Conservation (phyloP, 176 grass and related monocot genomes). For the Zoysia pacifica region DNA sequence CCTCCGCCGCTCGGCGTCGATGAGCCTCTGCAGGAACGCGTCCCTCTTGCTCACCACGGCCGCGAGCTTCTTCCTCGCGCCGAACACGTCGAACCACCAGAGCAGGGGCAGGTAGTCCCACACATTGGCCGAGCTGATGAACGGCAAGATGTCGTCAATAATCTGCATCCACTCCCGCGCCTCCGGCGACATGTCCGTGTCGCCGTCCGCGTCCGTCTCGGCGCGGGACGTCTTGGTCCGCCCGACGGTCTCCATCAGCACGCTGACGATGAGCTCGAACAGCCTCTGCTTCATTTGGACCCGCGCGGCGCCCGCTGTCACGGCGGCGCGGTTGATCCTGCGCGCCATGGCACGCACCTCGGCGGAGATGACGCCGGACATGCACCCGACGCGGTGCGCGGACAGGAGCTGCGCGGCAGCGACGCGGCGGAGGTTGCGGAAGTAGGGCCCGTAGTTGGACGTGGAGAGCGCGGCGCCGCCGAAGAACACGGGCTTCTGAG, state of each 20-base stretch:
- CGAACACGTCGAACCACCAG: conserved; percentile 45
- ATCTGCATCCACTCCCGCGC: conserved; percentile 26
- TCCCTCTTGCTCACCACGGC: conserved; percentile 36
- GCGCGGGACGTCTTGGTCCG: conserved; percentile 20
- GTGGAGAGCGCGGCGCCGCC: conserved; percentile 35
- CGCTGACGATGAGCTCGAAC: conserved; percentile 46
- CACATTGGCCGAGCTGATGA: conserved; percentile 24
- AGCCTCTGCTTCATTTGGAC: conserved; percentile 54
- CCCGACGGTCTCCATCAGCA: conserved; percentile 51
- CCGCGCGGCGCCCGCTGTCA: not conserved
- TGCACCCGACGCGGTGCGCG: conserved; percentile 30
- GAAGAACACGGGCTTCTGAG: conserved; percentile 35
- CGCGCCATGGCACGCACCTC: conserved; percentile 40
- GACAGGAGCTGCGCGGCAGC: conserved; percentile 52
- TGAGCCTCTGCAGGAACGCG: conserved; percentile 40
- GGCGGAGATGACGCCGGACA: not conserved
- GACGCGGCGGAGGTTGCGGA: conserved; percentile 69
- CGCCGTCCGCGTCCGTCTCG: conserved; percentile 9
- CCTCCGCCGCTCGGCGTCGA: conserved; percentile 44
- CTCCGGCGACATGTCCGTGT: conserved; percentile 39
- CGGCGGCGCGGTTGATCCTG: conserved; percentile 10
- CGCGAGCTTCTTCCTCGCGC: conserved; percentile 33
- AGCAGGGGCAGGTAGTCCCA: conserved; percentile 61
- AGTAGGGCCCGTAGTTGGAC: conserved; percentile 50
- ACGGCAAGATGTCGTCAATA: conserved; percentile 25